Percentiles rank a stretch among this genome's conserved stretches.
phyloP scores from a whole-genome alignment of 2,329 filamentous ascomycete genomes.

The Byssothecium circinans region DNA sequence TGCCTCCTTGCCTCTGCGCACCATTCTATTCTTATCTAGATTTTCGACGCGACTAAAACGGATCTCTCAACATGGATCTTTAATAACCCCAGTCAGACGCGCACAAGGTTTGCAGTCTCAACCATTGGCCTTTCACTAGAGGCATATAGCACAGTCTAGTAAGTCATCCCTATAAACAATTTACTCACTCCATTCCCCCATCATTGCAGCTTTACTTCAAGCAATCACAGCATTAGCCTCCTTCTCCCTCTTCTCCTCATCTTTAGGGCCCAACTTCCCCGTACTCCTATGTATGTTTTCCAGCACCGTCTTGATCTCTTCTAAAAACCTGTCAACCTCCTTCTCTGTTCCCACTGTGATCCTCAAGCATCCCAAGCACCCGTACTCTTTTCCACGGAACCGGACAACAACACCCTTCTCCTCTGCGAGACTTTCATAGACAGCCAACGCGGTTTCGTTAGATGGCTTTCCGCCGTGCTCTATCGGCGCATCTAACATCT shows the following conservation, averaged over 20 bases:
- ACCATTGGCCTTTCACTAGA: too few relatives aligned
- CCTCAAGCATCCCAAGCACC: slow-evolving; percentile 83
- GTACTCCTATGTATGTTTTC: slow-evolving; percentile 50
- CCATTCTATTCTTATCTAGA: too few relatives aligned
- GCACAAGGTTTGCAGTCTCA: too few relatives aligned
- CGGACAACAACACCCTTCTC: slow-evolving; percentile 86
- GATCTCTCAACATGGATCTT: too few relatives aligned
- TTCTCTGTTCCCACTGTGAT: slow-evolving; percentile 90
- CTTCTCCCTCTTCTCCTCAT: slow-evolving; percentile 51
- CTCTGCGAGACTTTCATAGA: slow-evolving; percentile 85
- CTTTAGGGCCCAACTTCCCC: slow-evolving; percentile 31
- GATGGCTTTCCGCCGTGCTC: slow-evolving; percentile 68
- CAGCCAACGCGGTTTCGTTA: slow-evolving; percentile 74
- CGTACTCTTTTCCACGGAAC: slow-evolving; percentile 89
- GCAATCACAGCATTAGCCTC: slow-evolving; percentile 55
- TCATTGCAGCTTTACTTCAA: slow-evolving; percentile 20
- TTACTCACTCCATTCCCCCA: too few relatives aligned
- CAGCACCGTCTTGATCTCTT: slow-evolving; percentile 62
- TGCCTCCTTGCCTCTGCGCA: too few relatives aligned
- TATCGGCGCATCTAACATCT: slow-evolving; percentile 70
- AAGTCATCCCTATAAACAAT: too few relatives aligned
- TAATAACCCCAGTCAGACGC: too few relatives aligned
- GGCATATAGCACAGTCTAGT: too few relatives aligned
- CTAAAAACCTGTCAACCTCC: slow-evolving; percentile 79
- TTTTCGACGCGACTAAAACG: too few relatives aligned